A percentile compares a stretch with the other conserved stretches of the same genome.
These are phyloP conservation scores for Solanum hybrid DNA, from an alignment of 305 asterid genomes.

Conservation along the genomic window DNA sequence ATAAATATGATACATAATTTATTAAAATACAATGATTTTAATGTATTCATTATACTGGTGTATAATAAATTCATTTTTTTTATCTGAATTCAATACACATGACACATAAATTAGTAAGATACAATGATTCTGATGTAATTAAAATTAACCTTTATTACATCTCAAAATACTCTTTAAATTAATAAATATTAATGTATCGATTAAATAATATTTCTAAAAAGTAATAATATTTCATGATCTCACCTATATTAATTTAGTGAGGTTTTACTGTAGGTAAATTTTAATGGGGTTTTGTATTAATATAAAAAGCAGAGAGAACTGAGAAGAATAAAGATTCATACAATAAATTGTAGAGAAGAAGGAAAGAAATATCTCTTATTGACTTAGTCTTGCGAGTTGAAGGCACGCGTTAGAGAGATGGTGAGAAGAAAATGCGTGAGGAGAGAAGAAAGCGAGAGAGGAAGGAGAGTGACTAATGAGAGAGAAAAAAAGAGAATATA, in stretches of 20 bases:
- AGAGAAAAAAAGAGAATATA: neutral
- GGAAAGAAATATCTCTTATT: neutral
- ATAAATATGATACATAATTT: no score
- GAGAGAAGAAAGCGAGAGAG: neutral
- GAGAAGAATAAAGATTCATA: neutral
- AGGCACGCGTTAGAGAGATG: neutral
- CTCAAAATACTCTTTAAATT: neutral
- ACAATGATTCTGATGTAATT: no score
- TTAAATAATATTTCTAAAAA: no score
- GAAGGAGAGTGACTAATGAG: neutral
- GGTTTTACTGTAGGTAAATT: no score
- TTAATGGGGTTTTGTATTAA: neutral
- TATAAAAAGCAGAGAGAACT: neutral
- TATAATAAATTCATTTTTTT: no score
- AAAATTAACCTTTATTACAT: neutral
- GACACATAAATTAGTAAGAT: no score
- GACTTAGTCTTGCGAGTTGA: neutral
- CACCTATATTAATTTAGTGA: neutral
- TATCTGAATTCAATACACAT: no score
- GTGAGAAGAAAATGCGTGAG: neutral
- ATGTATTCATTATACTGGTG: no score
- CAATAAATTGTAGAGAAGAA: neutral
- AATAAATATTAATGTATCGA: neutral
- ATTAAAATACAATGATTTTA: no score
- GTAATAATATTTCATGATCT: neutral